A percentile compares a stretch with the other conserved stretches of the same genome.
These are phyloP conservation scores for Fragilaria crotonensis DNA, from an alignment of 108 stramenopile genomes.

Conservation along the genomic window DNA sequence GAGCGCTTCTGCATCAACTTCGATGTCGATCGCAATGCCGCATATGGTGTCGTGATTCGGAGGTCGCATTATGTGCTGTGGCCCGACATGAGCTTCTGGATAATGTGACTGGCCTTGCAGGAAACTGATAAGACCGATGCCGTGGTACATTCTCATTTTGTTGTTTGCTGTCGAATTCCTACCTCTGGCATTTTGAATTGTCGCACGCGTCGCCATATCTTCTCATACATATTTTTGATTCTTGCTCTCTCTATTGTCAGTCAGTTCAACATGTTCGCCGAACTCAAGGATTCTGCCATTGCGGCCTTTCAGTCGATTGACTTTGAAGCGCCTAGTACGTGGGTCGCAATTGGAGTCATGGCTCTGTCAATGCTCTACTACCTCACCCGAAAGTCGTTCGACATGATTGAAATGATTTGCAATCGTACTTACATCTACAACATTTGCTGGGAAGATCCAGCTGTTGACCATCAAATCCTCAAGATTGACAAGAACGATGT, in stretches of 20 bases:
- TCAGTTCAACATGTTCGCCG: not conserved
- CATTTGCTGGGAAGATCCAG: slow-evolving; percentile 64
- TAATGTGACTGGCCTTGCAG: no score
- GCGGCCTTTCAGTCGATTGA: not conserved
- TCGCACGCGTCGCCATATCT: no score
- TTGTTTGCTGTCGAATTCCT: no score
- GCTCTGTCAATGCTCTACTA: not conserved
- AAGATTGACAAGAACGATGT: slow-evolving; percentile 42
- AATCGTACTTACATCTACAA: slow-evolving; percentile 63
- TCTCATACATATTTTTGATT: no score
- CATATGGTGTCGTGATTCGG: no score
- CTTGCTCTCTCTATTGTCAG: not conserved
- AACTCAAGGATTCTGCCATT: not conserved
- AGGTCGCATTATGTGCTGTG: no score
- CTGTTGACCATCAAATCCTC: slow-evolving; percentile 46
- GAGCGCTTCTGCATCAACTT: no score
- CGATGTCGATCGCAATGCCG: no score
- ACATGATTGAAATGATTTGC: slow-evolving; percentile 46
- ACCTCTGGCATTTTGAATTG: no score
- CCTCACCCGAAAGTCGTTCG: slow-evolving; percentile 15
- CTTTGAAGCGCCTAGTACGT: not conserved
- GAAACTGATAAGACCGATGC: no score
- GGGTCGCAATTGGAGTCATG: not conserved
- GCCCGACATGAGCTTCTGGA: no score
- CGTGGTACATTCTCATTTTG: no score